These are phyloP conservation scores for Colletotrichum plurivorum DNA, from an alignment of 2,329 filamentous ascomycete species.

Conservation along the genomic window DNA sequence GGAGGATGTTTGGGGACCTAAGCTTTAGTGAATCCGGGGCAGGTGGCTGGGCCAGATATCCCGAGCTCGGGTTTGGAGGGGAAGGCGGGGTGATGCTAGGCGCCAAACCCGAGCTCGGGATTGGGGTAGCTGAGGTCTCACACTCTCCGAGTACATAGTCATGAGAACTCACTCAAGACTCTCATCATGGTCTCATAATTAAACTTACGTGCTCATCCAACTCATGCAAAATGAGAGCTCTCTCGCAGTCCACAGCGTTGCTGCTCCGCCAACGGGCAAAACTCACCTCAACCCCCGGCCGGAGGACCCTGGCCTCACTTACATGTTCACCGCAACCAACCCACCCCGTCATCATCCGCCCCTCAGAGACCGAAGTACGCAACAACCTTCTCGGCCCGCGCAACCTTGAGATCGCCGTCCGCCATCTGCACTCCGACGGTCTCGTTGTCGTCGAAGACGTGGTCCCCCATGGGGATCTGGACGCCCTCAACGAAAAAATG, in stretches of 20 bases:
- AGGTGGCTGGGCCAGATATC: slow-evolving; percentile 41
- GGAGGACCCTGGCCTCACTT: slow-evolving; percentile 24
- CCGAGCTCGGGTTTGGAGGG: slow-evolving; percentile 51
- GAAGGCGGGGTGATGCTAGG: slow-evolving; percentile 19
- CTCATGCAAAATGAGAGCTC: background rate
- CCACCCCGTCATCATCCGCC: slow-evolving; percentile 46
- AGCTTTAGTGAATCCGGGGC: background rate
- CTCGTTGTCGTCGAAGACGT: slow-evolving; percentile 69
- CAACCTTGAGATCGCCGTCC: slow-evolving; percentile 70
- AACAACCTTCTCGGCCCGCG: slow-evolving; percentile 52
- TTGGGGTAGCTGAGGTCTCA: slow-evolving; percentile 33
- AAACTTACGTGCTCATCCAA: background rate
- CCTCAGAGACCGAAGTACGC: slow-evolving; percentile 47
- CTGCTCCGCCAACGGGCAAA: background rate
- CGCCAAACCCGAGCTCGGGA: slow-evolving; percentile 45
- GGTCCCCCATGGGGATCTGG: slow-evolving; percentile 64
- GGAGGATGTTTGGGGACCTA: slow-evolving; percentile 5
- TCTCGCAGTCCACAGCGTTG: background rate
- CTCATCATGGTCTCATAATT: background rate
- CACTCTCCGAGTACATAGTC: slow-evolving; percentile 3
- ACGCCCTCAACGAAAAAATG: slow-evolving; percentile 72
- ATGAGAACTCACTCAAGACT: background rate
- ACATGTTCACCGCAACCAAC: slow-evolving; percentile 15
- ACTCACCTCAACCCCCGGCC: background rate
- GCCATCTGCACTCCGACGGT: slow-evolving; percentile 66